A percentile compares a stretch with the other conserved stretches of the same genome.
These are phyloP conservation scores for Termitomyces sp. DNA, from an alignment of 768 basidiomycete species.

Conservation along the genomic window DNA sequence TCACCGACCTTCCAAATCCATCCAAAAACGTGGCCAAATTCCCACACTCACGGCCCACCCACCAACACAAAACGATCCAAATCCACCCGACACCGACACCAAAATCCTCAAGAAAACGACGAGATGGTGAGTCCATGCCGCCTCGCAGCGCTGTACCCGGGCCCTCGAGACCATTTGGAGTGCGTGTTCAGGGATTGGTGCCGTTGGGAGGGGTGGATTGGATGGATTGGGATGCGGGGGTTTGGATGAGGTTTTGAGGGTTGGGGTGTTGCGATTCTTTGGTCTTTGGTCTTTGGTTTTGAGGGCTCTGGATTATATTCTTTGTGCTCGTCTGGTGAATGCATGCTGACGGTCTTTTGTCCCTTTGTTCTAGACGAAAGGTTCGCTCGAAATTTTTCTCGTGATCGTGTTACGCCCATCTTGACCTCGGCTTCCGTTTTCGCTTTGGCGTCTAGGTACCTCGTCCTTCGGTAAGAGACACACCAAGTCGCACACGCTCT, in stretches of 20 bases:
- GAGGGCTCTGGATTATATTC: background rate
- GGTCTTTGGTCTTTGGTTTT: no score
- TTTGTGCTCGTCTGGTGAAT: background rate
- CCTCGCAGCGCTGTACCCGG: slow-evolving; percentile 14
- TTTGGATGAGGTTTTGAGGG: background rate
- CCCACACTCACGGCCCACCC: slow-evolving; percentile 16
- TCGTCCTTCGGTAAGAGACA: slow-evolving; percentile 98
- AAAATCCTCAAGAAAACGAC: slow-evolving; percentile 37
- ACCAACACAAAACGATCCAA: slow-evolving; percentile 7
- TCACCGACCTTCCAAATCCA: background rate
- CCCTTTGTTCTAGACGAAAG: slow-evolving; percentile 68
- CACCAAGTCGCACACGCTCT: slow-evolving; percentile 96
- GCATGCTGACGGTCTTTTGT: slow-evolving; percentile 22
- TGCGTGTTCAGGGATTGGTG: slow-evolving; percentile 13
- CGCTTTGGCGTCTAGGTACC: slow-evolving; percentile 74
- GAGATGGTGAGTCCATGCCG: slow-evolving; percentile 43
- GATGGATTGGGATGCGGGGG: slow-evolving; percentile 1
- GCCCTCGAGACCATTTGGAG: slow-evolving; percentile 5
- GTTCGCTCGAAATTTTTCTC: slow-evolving; percentile 43
- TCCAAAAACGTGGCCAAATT: slow-evolving; percentile 10
- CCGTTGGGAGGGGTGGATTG: slow-evolving; percentile 8
- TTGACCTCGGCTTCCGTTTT: slow-evolving; percentile 10
- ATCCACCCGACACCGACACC: slow-evolving; percentile 23
- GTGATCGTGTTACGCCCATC: background rate
- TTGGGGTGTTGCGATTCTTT: background rate